Conservation (phyloP, 2,329 filamentous ascomycete genomes). For the Alternaria sp. region DNA sequence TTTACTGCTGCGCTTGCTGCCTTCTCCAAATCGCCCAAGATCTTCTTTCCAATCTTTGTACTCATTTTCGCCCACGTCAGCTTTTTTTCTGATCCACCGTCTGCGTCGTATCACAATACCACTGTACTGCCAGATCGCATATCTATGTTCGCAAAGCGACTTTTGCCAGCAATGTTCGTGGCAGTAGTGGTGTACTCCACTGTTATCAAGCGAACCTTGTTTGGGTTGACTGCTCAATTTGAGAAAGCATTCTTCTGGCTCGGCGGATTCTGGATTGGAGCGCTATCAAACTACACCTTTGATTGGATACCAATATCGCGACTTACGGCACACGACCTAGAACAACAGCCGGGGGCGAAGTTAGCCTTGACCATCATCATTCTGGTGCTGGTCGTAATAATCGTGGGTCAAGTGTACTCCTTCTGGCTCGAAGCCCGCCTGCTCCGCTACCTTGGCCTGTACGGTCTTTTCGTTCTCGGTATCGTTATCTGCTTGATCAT, state of each 20-base stretch:
- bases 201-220: conserved; percentile 77
- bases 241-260: conserved; percentile 92
- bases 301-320: conserved; percentile 91
- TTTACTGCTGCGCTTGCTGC: conserved; percentile 79
- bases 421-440: conserved; percentile 87
- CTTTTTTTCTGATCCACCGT: conserved; percentile 84
- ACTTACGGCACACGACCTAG: conserved; percentile 84
- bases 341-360: conserved; percentile 87
- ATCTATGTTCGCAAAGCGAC: conserved; percentile 74
- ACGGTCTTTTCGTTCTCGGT: conserved; percentile 69
- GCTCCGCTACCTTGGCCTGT: conserved; percentile 77
- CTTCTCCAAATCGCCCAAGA: conserved; percentile 75
- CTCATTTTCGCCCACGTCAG: conserved; percentile 88
- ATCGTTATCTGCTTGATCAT: conserved; percentile 75
- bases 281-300: conserved; percentile 92
- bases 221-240: conserved; percentile 77
- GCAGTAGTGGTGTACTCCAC: conserved; percentile 85
- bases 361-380: conserved; percentile 81
- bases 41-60: conserved; percentile 84
- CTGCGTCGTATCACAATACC: conserved; percentile 60
- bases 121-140: conserved; percentile 59
- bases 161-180: conserved; percentile 85
- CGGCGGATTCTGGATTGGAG: conserved; percentile 86
- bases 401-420: conserved; percentile 79
- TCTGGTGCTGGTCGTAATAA: conserved; percentile 70